A percentile compares a stretch with the other conserved stretches of the same genome.
phyloP scores from a whole-genome alignment of 306 rosid genomes.

The Cucumis melo region DNA sequence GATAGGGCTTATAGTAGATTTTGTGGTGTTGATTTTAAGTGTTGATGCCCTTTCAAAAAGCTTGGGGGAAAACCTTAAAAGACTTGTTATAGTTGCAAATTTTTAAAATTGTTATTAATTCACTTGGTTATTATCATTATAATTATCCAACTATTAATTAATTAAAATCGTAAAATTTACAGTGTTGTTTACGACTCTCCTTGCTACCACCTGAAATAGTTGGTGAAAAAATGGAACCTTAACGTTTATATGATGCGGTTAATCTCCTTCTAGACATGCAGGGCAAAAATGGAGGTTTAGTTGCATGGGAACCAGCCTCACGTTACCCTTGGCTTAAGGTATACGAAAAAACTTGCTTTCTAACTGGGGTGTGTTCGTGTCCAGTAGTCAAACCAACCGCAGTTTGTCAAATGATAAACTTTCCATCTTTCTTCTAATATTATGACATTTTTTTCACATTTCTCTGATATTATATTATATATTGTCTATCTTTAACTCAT shows the following conservation, averaged over 20 bases:
- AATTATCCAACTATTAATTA: too few species aligned
- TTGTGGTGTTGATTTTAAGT: too few species aligned
- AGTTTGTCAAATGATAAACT: too few species aligned
- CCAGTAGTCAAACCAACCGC: too few species aligned
- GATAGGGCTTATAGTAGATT: too few species aligned
- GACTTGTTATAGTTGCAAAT: too few species aligned
- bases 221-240: conserved; percentile 45
- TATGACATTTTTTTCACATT: conserved; percentile 15
- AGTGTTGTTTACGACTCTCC: conserved; percentile 49
- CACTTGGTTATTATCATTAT: too few species aligned
- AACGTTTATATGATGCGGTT: conserved; percentile 32
- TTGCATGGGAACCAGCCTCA: conserved; percentile 47
- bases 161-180: not conserved
- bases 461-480: fast-evolving
- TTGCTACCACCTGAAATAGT: conserved; percentile 35
- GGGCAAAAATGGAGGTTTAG: conserved; percentile 43
- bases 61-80: too few species aligned
- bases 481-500: too few species aligned
- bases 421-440: not conserved
- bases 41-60: too few species aligned
- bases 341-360: not conserved
- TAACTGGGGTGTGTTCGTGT: too few species aligned
- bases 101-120: too few species aligned
- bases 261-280: conserved; percentile 39
- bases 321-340: conserved; percentile 13